Conservation (phyloP, 129 eudicot species). For the Ambrosia artemisiifolia region DNA sequence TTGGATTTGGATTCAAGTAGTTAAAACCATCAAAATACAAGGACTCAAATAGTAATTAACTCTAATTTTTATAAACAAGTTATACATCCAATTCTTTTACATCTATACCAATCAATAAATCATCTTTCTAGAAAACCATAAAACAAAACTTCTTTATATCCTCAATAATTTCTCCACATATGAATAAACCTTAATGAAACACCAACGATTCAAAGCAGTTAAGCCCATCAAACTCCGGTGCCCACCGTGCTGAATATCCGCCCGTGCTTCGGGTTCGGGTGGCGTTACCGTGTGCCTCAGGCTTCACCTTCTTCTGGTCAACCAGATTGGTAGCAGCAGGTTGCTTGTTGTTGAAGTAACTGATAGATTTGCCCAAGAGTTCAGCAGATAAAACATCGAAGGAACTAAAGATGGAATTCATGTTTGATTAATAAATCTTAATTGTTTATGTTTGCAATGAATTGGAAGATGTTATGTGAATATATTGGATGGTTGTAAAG, state of each 20-base stretch:
- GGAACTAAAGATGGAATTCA: slow-evolving; percentile 53
- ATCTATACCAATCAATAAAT: neutral
- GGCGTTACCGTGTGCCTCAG: neutral
- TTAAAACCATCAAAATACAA: no score
- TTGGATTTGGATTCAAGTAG: no score
- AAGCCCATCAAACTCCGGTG: slow-evolving; percentile 45
- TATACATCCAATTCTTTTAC: neutral
- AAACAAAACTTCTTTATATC: slow-evolving; percentile 5
- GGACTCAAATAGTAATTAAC: no score
- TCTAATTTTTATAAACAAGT: neutral
- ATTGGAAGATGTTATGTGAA: neutral
- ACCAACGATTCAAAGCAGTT: slow-evolving; percentile 42
- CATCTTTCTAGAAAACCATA: neutral
- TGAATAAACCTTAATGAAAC: no score
- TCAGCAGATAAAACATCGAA: slow-evolving; percentile 40
- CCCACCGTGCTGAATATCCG: slow-evolving; percentile 19
- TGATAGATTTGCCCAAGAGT: slow-evolving; percentile 23
- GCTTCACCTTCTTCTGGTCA: neutral
- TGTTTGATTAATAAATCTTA: no score
- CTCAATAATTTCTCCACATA: neutral
- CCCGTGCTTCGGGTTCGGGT: neutral
- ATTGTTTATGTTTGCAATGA: neutral
- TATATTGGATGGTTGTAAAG: neutral
- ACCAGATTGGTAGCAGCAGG: neutral
- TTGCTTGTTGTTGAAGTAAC: neutral